phyloP scores from a whole-genome alignment of 2,329 filamentous ascomycete species.

The Zymoseptoria brevis region DNA sequence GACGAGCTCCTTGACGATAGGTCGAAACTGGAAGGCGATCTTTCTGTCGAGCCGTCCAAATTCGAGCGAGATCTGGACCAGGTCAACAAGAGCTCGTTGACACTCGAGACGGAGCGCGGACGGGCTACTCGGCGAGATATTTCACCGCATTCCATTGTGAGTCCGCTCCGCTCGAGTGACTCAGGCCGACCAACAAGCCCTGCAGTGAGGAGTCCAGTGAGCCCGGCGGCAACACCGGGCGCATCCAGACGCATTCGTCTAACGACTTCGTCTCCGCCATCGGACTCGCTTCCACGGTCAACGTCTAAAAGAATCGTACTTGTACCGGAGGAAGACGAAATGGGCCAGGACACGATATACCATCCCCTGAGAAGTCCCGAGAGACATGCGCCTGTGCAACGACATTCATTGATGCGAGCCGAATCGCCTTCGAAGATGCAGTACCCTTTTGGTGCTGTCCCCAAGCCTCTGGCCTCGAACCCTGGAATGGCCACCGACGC shows the following conservation, averaged over 20 bases:
- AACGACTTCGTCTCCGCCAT: conserved; percentile 21
- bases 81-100: conserved; percentile 19
- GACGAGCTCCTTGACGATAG: conserved; percentile 24
- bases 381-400: conserved; percentile 14
- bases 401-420: conserved; percentile 17
- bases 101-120: conserved; percentile 20
- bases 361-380: conserved; percentile 13
- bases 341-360: conserved; percentile 14
- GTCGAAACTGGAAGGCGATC: conserved; percentile 26
- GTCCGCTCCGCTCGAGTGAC: neutral
- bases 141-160: neutral
- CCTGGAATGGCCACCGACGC: neutral
- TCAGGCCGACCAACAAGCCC: neutral
- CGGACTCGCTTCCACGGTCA: conserved; percentile 19
- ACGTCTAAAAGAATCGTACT: conserved; percentile 9
- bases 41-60: conserved; percentile 25
- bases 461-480: neutral
- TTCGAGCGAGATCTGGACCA: conserved; percentile 28
- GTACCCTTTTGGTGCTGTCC: neutral
- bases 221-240: neutral
- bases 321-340: neutral
- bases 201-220: neutral
- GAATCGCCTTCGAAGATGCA: conserved; percentile 20
- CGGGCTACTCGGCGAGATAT: conserved; percentile 5
- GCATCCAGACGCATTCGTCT: conserved; percentile 1